Evolutionary conservation across 352 stramenopile species (phyloP).

Genomic region (Lagenidium sp.): DNA sequence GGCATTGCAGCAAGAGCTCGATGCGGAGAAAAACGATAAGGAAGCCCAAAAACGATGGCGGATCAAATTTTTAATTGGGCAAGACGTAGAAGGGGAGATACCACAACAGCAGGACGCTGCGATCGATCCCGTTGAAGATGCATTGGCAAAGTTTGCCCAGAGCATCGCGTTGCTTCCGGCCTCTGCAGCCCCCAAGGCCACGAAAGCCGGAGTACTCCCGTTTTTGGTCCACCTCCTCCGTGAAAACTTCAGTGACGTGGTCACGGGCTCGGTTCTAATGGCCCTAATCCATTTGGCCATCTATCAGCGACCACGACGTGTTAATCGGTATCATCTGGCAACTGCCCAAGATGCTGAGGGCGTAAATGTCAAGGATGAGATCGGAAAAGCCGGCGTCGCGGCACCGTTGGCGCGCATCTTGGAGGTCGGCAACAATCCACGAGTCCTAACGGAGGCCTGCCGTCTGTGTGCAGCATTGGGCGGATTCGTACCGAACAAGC

Average conservation of each 20-base stretch:
- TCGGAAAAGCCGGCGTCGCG: conserved; percentile 38
- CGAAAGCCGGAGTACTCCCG: conserved; percentile 42
- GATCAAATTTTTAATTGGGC: conserved; percentile 27
- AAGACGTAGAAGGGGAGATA: conserved; percentile 4
- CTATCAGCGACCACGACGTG: conserved; percentile 23
- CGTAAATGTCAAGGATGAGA: conserved; percentile 46
- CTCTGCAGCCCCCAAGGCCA: conserved; percentile 24
- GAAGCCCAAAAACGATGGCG: conserved; percentile 58
- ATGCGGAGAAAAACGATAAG: conserved; percentile 62
- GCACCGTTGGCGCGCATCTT: conserved; percentile 44
- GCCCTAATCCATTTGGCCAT: conserved; percentile 60
- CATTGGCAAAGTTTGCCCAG: conserved; percentile 63
- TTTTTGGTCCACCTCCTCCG: conserved; percentile 52
- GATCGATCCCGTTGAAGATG: conserved; percentile 33
- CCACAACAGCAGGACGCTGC: neutral
- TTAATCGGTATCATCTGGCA: conserved; percentile 9
- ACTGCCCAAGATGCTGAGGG: neutral
- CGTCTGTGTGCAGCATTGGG: conserved; percentile 50
- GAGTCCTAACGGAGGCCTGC: conserved; percentile 41
- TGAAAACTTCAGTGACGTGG: conserved; percentile 42
- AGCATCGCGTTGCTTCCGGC: conserved; percentile 58
- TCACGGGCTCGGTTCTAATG: conserved; percentile 58
- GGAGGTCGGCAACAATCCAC: conserved; percentile 32
- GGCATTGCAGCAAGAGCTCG: conserved; percentile 30
- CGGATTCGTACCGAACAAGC: conserved; percentile 48